Base-by-base conservation (phyloP, 345 rosid species). In the Brassica carinata region DNA sequence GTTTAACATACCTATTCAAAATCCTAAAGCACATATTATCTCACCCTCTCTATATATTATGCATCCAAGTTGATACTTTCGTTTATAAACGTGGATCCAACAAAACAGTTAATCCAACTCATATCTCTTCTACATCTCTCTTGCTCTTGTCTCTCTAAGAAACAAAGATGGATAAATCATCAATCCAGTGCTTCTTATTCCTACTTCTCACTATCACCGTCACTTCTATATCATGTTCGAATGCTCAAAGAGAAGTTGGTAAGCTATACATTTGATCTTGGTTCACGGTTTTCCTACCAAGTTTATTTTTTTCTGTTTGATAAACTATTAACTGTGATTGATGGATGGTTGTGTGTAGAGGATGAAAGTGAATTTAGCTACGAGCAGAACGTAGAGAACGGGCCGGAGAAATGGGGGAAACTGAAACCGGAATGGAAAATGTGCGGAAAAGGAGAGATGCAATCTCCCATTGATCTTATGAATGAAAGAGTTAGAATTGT, bases 401-500 rank as follows among this genome's bases (percentile, higher is more conserved):
- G 99, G 3, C 97, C 99, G 2, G 70, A 38, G 1, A 61, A 70
- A 23, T 95, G 99, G 99, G 99, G 99, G 51, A 83, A 83, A 55
- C 33, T 93, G 26, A 89, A 83, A 63, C 79, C 80, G 0, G 89
- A 91, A 26, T 95, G 98, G 97, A 14, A 80, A 23, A 29, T 71
- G 5, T 95, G 99, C 17, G 72, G 83, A 63, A 86, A 85, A 51
- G 99, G 98, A 77, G 26, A 84, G 2, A 88, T 90, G 93, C 98
- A 95, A 68, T 95, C 99, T 62, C 99, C 98, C 0, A 88, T 93
- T 29, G 94, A 93, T 84, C 75, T 95, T n/a, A 51, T 79, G 69
- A 62, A 82, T 31, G 80, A 90, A 58, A 87, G 90, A 70, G 92
- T 91, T 73, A 34, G 79, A 61, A 11, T 87, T 9, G 90, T 88